Evolutionary conservation across 2,329 filamentous ascomycete genomes (phyloP).

Genomic region (Stemphylium beticola): DNA sequence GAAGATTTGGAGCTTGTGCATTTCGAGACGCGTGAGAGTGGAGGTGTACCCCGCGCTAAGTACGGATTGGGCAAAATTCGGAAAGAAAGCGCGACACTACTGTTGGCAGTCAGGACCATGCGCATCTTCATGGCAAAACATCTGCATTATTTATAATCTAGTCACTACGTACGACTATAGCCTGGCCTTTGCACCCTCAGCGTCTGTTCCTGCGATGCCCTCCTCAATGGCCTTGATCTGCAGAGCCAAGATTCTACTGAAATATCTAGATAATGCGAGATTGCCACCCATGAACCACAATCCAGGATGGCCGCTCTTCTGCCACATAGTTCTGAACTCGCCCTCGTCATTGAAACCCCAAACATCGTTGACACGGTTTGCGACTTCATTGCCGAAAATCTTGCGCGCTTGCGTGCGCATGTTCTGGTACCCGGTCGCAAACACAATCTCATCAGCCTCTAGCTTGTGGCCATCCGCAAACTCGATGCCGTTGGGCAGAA

Average conservation of each 20-base stretch:
- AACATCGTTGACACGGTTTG: slow-evolving; percentile 52
- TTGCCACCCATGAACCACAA: slow-evolving; percentile 57
- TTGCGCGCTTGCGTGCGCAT: slow-evolving; percentile 48
- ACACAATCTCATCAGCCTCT: slow-evolving; percentile 55
- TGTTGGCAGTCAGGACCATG: neutral
- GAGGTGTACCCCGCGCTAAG: slow-evolving; percentile 15
- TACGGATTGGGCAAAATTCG: slow-evolving; percentile 7
- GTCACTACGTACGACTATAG: neutral
- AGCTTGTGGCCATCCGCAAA: slow-evolving; percentile 54
- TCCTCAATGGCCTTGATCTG: slow-evolving; percentile 53
- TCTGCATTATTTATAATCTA: neutral
- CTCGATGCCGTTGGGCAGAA: slow-evolving; percentile 50
- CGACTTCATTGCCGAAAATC: slow-evolving; percentile 52
- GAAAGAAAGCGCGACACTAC: neutral
- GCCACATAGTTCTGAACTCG: slow-evolving; percentile 54
- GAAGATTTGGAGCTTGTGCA: slow-evolving; percentile 11
- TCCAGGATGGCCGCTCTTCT: slow-evolving; percentile 42
- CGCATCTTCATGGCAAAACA: neutral
- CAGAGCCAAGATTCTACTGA: slow-evolving; percentile 54
- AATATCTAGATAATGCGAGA: slow-evolving; percentile 55
- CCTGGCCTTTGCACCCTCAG: neutral
- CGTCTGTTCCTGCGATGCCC: slow-evolving; percentile 17
- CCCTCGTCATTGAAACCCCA: slow-evolving; percentile 57
- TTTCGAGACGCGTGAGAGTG: slow-evolving; percentile 7
- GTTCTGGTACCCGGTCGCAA: slow-evolving; percentile 57